Conservation (phyloP, 371 early-diverging fungal species). For the Fennellomyces sp. region DNA sequence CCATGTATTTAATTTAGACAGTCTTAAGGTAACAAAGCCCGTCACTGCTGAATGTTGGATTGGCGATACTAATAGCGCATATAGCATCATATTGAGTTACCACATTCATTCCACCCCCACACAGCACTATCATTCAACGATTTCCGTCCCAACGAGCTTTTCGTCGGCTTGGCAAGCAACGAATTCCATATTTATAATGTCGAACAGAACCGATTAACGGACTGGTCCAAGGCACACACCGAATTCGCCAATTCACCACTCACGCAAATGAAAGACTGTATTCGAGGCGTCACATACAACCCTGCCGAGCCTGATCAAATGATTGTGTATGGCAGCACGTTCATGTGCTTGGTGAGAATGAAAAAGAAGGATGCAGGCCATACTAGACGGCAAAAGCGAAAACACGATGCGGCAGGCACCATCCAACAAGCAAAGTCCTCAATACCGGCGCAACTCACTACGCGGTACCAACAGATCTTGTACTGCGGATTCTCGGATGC, state of each 20-base stretch:
- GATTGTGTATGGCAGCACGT: slow-evolving; percentile 72
- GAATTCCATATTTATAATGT: slow-evolving; percentile 82
- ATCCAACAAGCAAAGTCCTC: slow-evolving; percentile 42
- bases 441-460: slow-evolving; percentile 66
- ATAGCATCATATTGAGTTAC: slow-evolving; percentile 72
- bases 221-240: slow-evolving; percentile 80
- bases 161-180: slow-evolving; percentile 70
- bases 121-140: slow-evolving; percentile 79
- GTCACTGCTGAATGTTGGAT: neutral
- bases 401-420: slow-evolving; percentile 27
- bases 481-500: slow-evolving; percentile 68
- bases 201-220: slow-evolving; percentile 65
- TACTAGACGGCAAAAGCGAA: slow-evolving; percentile 35
- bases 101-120: slow-evolving; percentile 64
- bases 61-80: neutral
- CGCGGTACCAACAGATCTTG: slow-evolving; percentile 82
- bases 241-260: slow-evolving; percentile 52
- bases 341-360: slow-evolving; percentile 77
- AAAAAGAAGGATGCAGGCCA: slow-evolving; percentile 21
- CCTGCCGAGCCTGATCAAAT: slow-evolving; percentile 66
- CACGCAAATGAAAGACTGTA: slow-evolving; percentile 64
- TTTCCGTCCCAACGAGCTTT: slow-evolving; percentile 57
- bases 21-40: slow-evolving; percentile 58
- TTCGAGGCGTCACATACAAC: slow-evolving; percentile 75
- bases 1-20: slow-evolving; percentile 78